Conservation (phyloP, 106 monocot genomes). For the Dendrobium chrysotoxum region DNA sequence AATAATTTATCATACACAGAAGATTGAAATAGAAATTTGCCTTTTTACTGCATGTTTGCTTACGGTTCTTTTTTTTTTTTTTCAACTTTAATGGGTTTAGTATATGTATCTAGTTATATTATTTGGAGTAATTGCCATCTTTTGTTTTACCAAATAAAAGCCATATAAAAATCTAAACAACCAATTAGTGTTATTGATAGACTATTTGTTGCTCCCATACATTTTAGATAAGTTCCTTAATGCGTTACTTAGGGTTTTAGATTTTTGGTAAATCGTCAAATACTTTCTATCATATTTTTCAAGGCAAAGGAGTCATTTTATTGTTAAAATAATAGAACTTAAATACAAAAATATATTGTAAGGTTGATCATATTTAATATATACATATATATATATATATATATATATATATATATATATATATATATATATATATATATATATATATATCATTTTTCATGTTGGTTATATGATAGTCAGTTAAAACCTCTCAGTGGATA, state of each 20-base stretch:
- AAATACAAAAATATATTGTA: too few relatives aligned
- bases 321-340: neutral
- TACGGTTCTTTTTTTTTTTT: neutral
- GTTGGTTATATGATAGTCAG: too few relatives aligned
- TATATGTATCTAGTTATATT: neutral
- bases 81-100: neutral
- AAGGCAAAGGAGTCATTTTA: neutral
- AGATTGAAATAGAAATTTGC: neutral
- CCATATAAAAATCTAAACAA: too few relatives aligned
- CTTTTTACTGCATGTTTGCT: neutral
- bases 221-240: neutral
- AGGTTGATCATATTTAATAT: too few relatives aligned
- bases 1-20: neutral
- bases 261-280: neutral
- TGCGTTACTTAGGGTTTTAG: neutral
- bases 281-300: neutral
- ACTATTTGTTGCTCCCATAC: neutral
- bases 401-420: too few relatives aligned
- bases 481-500: too few relatives aligned
- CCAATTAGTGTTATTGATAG: neutral
- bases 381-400: too few relatives aligned
- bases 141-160: neutral
- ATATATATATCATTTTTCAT: too few relatives aligned
- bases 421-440: too few relatives aligned
- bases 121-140: neutral